Evolutionary conservation across 352 stramenopile species (phyloP), one percentile per base, ranked within the genome.

Genomic region (Globisporangium abappressorium): DNA sequence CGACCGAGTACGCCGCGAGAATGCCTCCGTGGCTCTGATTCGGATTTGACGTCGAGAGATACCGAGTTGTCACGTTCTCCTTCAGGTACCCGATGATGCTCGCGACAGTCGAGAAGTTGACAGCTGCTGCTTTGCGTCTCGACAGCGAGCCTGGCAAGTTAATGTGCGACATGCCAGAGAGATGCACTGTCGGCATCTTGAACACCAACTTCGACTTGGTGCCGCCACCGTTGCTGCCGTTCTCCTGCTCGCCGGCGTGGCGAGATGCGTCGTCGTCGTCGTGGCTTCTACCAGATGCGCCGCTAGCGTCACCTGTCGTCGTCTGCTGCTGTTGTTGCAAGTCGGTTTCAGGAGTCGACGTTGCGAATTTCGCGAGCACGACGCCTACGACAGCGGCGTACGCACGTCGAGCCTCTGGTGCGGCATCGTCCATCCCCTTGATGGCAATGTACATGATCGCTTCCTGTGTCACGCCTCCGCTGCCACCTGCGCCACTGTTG

Each of bases 1-100:
- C 80, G 30, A 96, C 80, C 0, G 87, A 84, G 49, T 87, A 91
- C 3, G 87, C 83, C 2, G 85, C 79, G 12, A 95, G 73, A 54
- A 91, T 85, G 0, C 84, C 87, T 26, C 88, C 88, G 58, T 92
- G 75, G 57, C 71, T 79, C n/a, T 82, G 77, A 12, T 75, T 77
- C 30, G 79, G 78, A 53, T 79, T 84, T 30, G 58, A 78, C 0
- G 65, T 55, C 20, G 77, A 80, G 7, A 93, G 57, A 62, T 89
- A 92, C 64, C 89, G 88, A 66, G 70, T 81, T 28, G 70, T 72
- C 22, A 96, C 57, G 47, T 85, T 75, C 18, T 96, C 89, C 55
- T 94, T 94, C 24, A 95, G 84, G 62, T 92, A 93, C 15, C 86
- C 51, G 24, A 96, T 73, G 22, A 92, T 82, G 56, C 79, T 90